Evolutionary conservation across 2,329 filamentous ascomycete species (phyloP), one percentile per base, ranked within the genome.

Genomic region (Colletotrichum sp.): DNA sequence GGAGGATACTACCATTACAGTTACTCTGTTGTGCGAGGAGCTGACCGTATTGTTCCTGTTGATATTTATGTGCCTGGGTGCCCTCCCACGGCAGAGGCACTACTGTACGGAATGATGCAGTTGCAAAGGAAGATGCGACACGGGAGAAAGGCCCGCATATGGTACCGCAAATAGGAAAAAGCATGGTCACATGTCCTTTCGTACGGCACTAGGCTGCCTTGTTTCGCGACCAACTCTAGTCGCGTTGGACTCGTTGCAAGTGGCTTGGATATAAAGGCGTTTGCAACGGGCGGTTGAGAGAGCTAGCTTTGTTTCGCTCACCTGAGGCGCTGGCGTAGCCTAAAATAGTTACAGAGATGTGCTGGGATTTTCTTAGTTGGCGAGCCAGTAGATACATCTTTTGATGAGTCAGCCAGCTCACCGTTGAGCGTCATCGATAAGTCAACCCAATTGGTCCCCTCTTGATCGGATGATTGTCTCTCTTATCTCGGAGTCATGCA

Each of bases 1-100:
- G 94, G 94, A 76, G 94, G 94, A 69, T 96, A 96, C 87, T 96
- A 96, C 84, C 94, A 96, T 86, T 96, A 96, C 87, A 94, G 92
- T 84, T 96, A 96, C 86, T 92, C 89, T 78, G 94, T 76, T 55
- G 92, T 93, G 56, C 89, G 94, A 70, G 94, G 94, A 7, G 94
- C 93, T 80, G 94, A 96, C 85, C 87, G 94, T 67, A 92, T 96
- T 81, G 91, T 95, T 28, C 94, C 94, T 5, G 94, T 96, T 72
- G 94, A 96, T 83, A 90, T 96, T 52, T 96, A 95, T 82, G 93
- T 96, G 5, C 94, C 94, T 24, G 94, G 94, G 2, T 96, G 94
- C 87, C 90, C 90, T 79, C 92, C 88, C 18, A 90, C 90, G 10
- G 86, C 85, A 73, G 90, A 92, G 83, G 90, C 90, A n/a, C 81